Evolutionary conservation across 2,329 filamentous ascomycete genomes (phyloP), one percentile per base, ranked within the genome.

Genomic region (Xylaria sp.): DNA sequence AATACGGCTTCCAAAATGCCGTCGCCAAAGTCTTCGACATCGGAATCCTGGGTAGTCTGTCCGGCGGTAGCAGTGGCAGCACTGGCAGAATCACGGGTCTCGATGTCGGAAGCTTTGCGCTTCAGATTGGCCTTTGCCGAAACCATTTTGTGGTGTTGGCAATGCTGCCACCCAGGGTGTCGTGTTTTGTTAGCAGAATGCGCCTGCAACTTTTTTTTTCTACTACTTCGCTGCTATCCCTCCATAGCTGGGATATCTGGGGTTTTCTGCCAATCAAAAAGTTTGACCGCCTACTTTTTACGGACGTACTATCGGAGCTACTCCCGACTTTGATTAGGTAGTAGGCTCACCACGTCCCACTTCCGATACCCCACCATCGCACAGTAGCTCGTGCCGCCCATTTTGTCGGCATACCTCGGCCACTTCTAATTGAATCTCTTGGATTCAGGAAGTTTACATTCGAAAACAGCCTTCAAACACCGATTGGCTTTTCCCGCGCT

Each of bases 61-160:
- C 46, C 23, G 20, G 50, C 37, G 15, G 41, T 23, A 48, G 51
- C 12, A n/a, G 81, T 18, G 25, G 81, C 79, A 68, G 57, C 9
- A 32, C 81, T 79, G 67, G 58, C 10, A 23, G 81, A 79, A 67
- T 82, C 82, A 56, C 84, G 82, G 20, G 84, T 81, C 74, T 89
- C 87, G 39, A 84, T 83, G 28, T 84, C 86, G 23, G 88, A 84
- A 70, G 87, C 87, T 81, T 92, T 92, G 73, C 91, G 88, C 84
- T 92, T 92, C 79, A 87, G 85, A 39, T 81, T 84, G 55, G 79
- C 75, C 67, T 82, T 80, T 72, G 78, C 79, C 54, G 81, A 76
- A 70, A 77, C 81, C 82, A 84, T 85, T 74, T 78, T 73, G 65
- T 61, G 50, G 28, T 56, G 56, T 66, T 69, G 63, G 34, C 39